Conservation (phyloP, 2,329 filamentous ascomycete genomes). For the Amauroascus niger region DNA sequence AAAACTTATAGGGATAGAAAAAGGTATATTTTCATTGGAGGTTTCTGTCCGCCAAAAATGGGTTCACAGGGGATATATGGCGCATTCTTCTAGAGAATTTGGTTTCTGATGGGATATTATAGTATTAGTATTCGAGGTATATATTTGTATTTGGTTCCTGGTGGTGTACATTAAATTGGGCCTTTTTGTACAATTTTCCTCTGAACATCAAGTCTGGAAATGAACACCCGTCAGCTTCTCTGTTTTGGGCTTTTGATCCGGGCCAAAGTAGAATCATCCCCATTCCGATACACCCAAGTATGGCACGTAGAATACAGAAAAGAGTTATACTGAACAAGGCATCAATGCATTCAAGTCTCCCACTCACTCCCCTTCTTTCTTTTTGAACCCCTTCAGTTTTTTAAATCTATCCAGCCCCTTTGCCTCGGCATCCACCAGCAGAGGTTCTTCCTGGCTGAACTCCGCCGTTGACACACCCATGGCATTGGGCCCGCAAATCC, state of each 20-base stretch:
- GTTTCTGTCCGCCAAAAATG: neutral
- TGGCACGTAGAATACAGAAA: too few species aligned
- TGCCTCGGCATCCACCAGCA: constrained; percentile 16
- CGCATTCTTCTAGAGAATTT: neutral
- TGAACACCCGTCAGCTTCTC: too few species aligned
- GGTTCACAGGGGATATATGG: too few species aligned
- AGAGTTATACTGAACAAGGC: too few species aligned
- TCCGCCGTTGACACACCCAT: constrained; percentile 30
- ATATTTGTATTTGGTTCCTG: neutral
- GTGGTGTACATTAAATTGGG: neutral
- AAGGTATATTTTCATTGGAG: neutral
- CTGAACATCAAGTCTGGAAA: neutral
- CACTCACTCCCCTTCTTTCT: constrained; percentile 20
- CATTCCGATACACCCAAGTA: too few species aligned
- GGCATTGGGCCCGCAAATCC: constrained; percentile 34
- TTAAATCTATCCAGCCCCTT: constrained; percentile 23
- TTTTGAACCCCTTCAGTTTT: constrained; percentile 30
- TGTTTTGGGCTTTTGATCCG: too few species aligned
- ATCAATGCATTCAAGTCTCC: neutral
- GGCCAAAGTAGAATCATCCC: too few species aligned
- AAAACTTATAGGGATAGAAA: neutral
- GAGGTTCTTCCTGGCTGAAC: constrained; percentile 6
- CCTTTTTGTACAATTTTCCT: neutral
- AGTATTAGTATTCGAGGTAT: neutral
- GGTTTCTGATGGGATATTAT: neutral